Evolutionary conservation across 768 basidiomycete species (phyloP).

Genomic region (Xerocomellus amylosporus): DNA sequence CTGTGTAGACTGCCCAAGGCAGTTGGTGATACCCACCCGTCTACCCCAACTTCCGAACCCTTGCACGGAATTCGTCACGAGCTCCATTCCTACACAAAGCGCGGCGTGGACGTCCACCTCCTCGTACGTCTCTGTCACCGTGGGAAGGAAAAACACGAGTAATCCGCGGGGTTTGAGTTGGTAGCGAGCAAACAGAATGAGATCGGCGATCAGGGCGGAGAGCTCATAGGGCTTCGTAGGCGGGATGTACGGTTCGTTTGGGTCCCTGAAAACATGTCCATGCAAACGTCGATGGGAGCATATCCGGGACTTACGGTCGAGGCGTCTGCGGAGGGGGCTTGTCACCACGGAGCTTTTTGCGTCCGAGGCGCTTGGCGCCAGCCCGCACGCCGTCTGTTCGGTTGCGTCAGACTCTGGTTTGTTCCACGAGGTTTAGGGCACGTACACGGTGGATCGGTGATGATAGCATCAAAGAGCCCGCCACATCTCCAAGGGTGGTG

Average conservation of each 20-base stretch:
- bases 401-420: background rate
- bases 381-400: constrained; percentile 86
- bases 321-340: constrained; percentile 32
- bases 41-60: constrained; percentile 95
- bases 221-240: constrained; percentile 93
- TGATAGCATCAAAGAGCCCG: constrained; percentile 87
- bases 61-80: constrained; percentile 87
- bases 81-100: constrained; percentile 82
- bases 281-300: background rate
- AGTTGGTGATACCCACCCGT: constrained; percentile 52
- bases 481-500: constrained; percentile 86
- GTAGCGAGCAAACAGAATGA: constrained; percentile 78
- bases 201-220: constrained; percentile 74
- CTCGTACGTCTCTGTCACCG: constrained; percentile 87
- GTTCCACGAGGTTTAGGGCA: constrained; percentile 1
- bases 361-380: constrained; percentile 77
- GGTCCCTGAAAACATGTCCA: constrained; percentile 20
- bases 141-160: constrained; percentile 94
- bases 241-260: constrained; percentile 75
- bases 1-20: background rate
- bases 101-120: constrained; percentile 79
- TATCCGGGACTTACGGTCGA: constrained; percentile 41
- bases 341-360: constrained; percentile 47
- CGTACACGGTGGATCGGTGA: constrained; percentile 94
- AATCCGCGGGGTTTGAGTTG: constrained; percentile 82